Percentiles rank a stretch among this genome's conserved stretches.
Conservation (phyloP, 2,329 filamentous ascomycete genomes). For the Sphaerulina musiva region DNA sequence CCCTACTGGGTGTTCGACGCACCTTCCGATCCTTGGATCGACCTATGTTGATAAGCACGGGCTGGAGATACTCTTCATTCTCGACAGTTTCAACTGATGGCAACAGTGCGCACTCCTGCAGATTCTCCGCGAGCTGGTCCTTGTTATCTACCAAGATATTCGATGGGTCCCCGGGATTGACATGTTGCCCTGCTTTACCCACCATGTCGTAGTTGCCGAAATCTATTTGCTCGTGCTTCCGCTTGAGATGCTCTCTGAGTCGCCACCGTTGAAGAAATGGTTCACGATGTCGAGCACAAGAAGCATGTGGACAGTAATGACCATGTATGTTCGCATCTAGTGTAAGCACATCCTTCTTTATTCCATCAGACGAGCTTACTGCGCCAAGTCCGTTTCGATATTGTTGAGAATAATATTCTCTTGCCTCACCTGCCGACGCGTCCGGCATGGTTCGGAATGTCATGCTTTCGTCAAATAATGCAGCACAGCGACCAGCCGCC, state of each 20-base stretch:
- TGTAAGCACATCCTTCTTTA: background rate
- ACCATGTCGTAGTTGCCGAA: constrained; percentile 7
- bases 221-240: constrained; percentile 24
- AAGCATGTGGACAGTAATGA: constrained; percentile 23
- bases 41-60: constrained; percentile 3
- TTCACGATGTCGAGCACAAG: constrained; percentile 26
- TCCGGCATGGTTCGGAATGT: constrained; percentile 23
- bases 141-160: background rate
- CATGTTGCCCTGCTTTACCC: background rate
- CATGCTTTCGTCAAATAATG: constrained; percentile 69
- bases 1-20: constrained; percentile 6
- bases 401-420: constrained; percentile 18
- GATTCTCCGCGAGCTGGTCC: background rate
- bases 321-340: background rate
- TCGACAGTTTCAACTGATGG: too few relatives aligned
- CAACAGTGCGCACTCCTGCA: background rate
- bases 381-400: background rate
- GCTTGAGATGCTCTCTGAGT: constrained; percentile 32
- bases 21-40: constrained; percentile 2
- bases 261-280: constrained; percentile 26
- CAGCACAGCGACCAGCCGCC: constrained; percentile 65
- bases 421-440: background rate
- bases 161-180: background rate
- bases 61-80: constrained; percentile 6
- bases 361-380: constrained; percentile 20